Evolutionary conservation across 1,284 basidiomycete genomes (phyloP).

Genomic region (Malassezia psittaci): DNA sequence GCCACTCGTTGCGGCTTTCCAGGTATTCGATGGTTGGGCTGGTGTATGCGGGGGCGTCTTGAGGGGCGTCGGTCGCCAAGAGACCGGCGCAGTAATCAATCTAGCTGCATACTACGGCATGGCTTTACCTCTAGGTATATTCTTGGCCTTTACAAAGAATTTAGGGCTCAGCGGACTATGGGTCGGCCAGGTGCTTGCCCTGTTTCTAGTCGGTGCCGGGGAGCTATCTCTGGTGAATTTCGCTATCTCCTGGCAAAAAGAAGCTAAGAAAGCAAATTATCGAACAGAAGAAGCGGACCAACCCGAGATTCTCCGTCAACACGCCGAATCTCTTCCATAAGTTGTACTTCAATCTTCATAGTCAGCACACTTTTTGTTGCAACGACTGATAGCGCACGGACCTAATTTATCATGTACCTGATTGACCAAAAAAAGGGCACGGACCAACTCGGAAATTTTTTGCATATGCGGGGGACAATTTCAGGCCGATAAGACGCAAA

Average conservation of each 20-base stretch:
- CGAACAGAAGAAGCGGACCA: not conserved
- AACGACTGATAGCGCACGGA: too few relatives aligned
- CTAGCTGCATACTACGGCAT: constrained; percentile 65
- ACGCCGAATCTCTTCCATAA: too few relatives aligned
- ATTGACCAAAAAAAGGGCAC: too few relatives aligned
- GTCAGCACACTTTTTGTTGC: too few relatives aligned
- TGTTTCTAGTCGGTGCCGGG: constrained; percentile 61
- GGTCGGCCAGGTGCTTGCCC: constrained; percentile 64
- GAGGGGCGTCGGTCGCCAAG: constrained; percentile 56
- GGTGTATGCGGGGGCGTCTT: constrained; percentile 57
- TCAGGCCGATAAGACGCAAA: too few relatives aligned
- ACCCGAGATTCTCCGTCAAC: too few relatives aligned
- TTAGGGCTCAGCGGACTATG: constrained; percentile 54
- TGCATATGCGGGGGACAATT: too few relatives aligned
- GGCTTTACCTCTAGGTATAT: constrained; percentile 63
- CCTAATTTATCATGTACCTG: too few relatives aligned
- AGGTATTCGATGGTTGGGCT: constrained; percentile 63
- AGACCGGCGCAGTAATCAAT: constrained; percentile 64
- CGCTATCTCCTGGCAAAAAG: not conserved
- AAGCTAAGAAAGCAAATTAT: not conserved
- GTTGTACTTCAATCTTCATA: too few relatives aligned
- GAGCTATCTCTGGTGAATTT: constrained; percentile 44
- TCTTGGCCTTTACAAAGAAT: constrained; percentile 55
- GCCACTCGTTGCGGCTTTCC: constrained; percentile 70
- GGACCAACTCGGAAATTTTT: too few relatives aligned